Conservation (phyloP, 306 rosid genomes). For the Casuarina equisetifolia region DNA sequence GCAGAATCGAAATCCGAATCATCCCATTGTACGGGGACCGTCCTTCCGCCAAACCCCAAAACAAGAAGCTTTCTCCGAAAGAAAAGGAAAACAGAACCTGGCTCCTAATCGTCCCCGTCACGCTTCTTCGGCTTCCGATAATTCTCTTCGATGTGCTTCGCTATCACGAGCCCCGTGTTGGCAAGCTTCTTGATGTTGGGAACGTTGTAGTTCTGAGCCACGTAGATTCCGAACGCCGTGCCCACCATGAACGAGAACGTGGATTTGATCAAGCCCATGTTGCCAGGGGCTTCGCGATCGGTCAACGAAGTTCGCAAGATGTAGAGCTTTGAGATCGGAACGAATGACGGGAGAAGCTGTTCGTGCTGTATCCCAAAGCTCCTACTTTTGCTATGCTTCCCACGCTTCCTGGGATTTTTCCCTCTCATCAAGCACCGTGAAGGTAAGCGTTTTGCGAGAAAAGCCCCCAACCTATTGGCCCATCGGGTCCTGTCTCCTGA, state of each 20-base stretch:
- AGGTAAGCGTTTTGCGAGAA: neutral
- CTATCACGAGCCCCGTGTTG: conserved; percentile 32
- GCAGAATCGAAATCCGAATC: neutral
- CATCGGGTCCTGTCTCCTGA: neutral
- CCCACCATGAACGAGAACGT: conserved; percentile 39
- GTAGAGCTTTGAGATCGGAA: neutral
- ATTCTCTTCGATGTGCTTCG: conserved; percentile 42
- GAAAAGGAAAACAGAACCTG: neutral
- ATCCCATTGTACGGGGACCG: neutral
- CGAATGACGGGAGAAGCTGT: no score
- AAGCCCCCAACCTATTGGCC: neutral
- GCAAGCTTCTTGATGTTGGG: conserved; percentile 46
- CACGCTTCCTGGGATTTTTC: neutral
- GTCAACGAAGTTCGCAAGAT: neutral
- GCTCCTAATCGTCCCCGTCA: conserved; percentile 24
- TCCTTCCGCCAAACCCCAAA: neutral
- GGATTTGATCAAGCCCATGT: conserved; percentile 43
- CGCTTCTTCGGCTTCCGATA: conserved; percentile 52
- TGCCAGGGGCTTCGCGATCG: neutral
- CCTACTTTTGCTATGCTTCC: neutral
- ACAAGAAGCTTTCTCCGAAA: neutral
- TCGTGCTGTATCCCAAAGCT: neutral
- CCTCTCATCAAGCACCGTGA: neutral
- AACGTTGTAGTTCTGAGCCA: conserved; percentile 50
- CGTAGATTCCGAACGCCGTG: conserved; percentile 34